Evolutionary conservation across 179 eudicot genomes (phyloP).

Genomic region (Silene coronaria): DNA sequence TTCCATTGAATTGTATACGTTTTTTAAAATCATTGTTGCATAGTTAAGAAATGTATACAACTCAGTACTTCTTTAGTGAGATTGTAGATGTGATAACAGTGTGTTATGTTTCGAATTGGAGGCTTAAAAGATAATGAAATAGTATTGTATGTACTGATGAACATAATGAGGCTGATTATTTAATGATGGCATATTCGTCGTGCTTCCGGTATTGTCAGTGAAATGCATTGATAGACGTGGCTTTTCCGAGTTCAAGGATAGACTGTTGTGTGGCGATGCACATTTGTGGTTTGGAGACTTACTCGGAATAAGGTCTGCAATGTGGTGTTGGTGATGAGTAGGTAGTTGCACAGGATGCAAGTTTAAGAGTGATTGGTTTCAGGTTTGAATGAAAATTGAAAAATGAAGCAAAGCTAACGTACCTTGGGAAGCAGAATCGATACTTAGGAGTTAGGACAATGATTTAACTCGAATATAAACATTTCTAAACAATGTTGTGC

Average conservation of each 20-base stretch:
- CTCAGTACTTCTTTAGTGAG: too few relatives aligned
- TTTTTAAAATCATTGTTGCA: too few relatives aligned
- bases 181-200: too few relatives aligned
- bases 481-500: neutral
- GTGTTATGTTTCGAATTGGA: too few relatives aligned
- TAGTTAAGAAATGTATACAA: too few relatives aligned
- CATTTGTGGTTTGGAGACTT: neutral
- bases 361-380: neutral
- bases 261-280: neutral
- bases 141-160: neutral
- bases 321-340: neutral
- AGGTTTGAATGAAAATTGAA: neutral
- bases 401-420: neutral
- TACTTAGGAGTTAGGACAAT: neutral
- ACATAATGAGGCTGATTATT: too few relatives aligned
- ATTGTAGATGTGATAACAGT: too few relatives aligned
- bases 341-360: neutral
- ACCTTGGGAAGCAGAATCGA: neutral
- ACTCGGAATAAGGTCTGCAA: neutral
- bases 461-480: neutral
- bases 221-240: too few relatives aligned
- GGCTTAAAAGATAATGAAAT: neutral
- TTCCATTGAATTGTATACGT: too few relatives aligned
- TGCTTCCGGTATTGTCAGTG: too few relatives aligned
- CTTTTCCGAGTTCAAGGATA: neutral